Base-by-base conservation (phyloP, 139 green algal species). In the Chlorella sp. region DNA sequence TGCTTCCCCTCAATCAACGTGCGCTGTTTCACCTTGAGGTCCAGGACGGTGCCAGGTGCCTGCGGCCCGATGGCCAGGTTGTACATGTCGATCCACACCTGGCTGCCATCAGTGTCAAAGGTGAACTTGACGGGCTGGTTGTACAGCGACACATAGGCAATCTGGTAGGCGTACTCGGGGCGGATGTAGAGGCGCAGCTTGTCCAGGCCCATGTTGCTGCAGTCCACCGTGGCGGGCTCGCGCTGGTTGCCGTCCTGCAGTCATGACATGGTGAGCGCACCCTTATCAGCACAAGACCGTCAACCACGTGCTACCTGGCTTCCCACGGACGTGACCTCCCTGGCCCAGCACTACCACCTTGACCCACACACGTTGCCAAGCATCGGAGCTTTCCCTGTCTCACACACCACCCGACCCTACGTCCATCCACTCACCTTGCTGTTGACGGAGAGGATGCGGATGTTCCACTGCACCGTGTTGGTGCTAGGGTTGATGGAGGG, bases 151-250 rank as follows among this genome's bases (percentile, higher is more conserved):
- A 49, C 62, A n/a, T 2, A 30, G 3, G 5, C 30, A n/a, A 78
- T 29, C 31, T 49, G 26, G 49, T 55, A 20, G 3, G 30, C 30
- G n/a, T 35, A 60, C 3, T 42, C 49, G 14, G 65, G 49, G 50
- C 33, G 35, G 31, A 84, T 70, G 78, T 80, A 84, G 1, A 84
- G 34, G 33, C 78, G 70, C 1, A 83, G 10, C 42, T 55, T 55
- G 42, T 55, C 42, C 10, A 55, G 42, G 10, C 10, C 42, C 42
- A 55, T 55, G 42, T 49, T 29, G 34, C 67, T 73, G 66, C 73
- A 78, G n/a, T 64, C 33, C 42, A 55, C 42, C 17, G 42, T 24
- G 17, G 10, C 42, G 10, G 42, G 42, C 10, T 10, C 42, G 17
- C 42, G 42, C 10, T 17, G 10, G 10, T 24, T 17, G 42, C 42